phyloP scores from a whole-genome alignment of 495 filamentous ascomycete species.

The Hypoxylon perforatum region DNA sequence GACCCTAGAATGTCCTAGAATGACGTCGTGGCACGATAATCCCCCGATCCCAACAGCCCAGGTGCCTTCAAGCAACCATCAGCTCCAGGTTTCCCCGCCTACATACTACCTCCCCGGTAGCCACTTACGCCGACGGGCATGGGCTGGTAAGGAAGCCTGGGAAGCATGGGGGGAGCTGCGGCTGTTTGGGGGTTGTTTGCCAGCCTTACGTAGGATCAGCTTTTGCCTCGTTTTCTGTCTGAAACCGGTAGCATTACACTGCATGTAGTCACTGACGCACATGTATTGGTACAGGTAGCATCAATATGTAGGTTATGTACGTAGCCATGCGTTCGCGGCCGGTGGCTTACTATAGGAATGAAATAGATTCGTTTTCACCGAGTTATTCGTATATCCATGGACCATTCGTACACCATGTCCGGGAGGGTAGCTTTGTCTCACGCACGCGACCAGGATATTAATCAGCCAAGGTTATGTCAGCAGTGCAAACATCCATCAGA shows the following conservation, averaged over 20 bases:
- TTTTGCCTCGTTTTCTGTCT: slow-evolving; percentile 32
- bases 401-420: too few species aligned
- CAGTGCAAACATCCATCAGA: slow-evolving; percentile 8
- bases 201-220: slow-evolving; percentile 39
- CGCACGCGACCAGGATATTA: background rate
- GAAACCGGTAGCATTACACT: slow-evolving; percentile 21
- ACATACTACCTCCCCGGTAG: too few species aligned
- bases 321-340: slow-evolving; percentile 1
- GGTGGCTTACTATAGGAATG: background rate
- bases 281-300: background rate
- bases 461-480: slow-evolving; percentile 10
- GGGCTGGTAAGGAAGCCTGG: background rate
- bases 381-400: background rate
- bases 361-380: background rate
- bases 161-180: background rate
- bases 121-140: slow-evolving; percentile 2
- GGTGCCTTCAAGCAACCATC: slow-evolving; percentile 19
- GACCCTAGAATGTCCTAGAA: slow-evolving; percentile 12
- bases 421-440: too few species aligned
- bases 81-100: slow-evolving; percentile 26
- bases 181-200: slow-evolving; percentile 11
- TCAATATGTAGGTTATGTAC: too few species aligned
- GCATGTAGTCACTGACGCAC: background rate
- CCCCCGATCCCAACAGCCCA: slow-evolving; percentile 18
- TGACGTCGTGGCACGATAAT: slow-evolving; percentile 38